Evolutionary conservation across 2,329 filamentous ascomycete genomes (phyloP), one percentile per base, ranked within the genome.

Genomic region (Lasiodiplodia sp.): DNA sequence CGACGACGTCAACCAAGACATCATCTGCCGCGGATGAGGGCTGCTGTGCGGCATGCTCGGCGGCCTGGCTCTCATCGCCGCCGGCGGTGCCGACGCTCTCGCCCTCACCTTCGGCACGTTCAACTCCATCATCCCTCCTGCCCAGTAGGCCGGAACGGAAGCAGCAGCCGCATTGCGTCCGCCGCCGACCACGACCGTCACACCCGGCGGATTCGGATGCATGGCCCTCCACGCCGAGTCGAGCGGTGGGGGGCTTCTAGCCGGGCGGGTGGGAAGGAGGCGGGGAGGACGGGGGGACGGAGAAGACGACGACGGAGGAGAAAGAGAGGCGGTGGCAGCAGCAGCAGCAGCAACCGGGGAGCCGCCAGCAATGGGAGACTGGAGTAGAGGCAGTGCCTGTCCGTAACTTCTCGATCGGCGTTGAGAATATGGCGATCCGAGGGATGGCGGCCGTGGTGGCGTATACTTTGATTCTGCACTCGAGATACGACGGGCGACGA

Each of bases 171-270:
- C 10, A 21, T 2, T 11, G 12, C 44, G 18, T 3, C 44, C 44
- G 4, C 44, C 44, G 4, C 44, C 44, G 1, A 47, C 44, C 8
- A 47, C 18, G 16, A 47, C 18, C 44, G 44, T 21, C 44, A 47
- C 44, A 2, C 44, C 44, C 6, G 73, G 71, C 6, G 71, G 67
- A 4, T 71, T 62, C 4, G 78, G 78, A 55, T 78, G 75, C 2
- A 78, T 68, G 5, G 77, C 78, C 5, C 74, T 73, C 74, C 74
- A 78, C 38, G 75, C 72, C 2, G 77, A 79, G 25, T 75, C 73
- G n/a, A 77, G 73, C 63, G 74, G 76, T 49, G 75, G 73, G 1
- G 73, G 72, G 16, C 74, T 74, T 53, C 75, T 66, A 4, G 73
- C 47, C 3, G 28, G 28, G 8, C 49, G 75, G n/a, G 44, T n/a